Conservation (phyloP, 176 grass and related monocot species). For the Juncus inflexus region DNA sequence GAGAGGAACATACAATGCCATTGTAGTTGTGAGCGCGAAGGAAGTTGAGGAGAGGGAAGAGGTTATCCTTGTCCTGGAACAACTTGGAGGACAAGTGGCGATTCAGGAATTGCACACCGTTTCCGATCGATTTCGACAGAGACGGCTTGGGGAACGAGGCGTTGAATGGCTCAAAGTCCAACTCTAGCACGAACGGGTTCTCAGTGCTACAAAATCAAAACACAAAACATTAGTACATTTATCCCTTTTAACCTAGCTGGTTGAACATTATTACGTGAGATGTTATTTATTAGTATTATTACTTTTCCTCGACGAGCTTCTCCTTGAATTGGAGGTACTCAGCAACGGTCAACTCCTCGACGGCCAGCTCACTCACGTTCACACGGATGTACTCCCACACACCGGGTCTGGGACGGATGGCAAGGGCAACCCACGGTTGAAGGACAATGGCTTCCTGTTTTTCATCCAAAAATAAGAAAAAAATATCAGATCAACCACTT, state of each 20-base stretch:
- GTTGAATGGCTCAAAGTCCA: slow-evolving; percentile 99
- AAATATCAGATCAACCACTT: neutral
- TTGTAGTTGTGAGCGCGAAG: slow-evolving; percentile 80
- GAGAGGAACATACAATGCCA: slow-evolving; percentile 55
- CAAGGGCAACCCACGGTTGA: slow-evolving; percentile 81
- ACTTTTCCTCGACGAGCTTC: slow-evolving; percentile 72
- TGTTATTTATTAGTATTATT: neutral
- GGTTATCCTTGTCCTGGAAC: slow-evolving; percentile 97
- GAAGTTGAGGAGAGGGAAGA: slow-evolving; percentile 86
- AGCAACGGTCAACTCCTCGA: slow-evolving; percentile 71
- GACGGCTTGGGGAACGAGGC: slow-evolving; percentile 93
- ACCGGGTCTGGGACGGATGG: slow-evolving; percentile 92
- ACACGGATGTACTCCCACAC: slow-evolving; percentile 97
- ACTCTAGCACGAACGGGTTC: slow-evolving; percentile 64
- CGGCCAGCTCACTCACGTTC: slow-evolving; percentile 82
- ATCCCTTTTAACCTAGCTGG: neutral
- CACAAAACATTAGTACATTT: slow-evolving; percentile 11
- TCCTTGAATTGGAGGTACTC: slow-evolving; percentile 99
- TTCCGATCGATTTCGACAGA: slow-evolving; percentile 95
- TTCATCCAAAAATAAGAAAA: neutral
- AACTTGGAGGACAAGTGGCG: slow-evolving; percentile 98
- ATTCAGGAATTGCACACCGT: slow-evolving; percentile 95
- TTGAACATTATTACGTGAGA: neutral
- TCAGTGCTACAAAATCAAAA: slow-evolving; percentile 29
- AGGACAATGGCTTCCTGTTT: slow-evolving; percentile 87